Conservation (phyloP, 257 asterid species). For the Primulina huaijiensis region DNA sequence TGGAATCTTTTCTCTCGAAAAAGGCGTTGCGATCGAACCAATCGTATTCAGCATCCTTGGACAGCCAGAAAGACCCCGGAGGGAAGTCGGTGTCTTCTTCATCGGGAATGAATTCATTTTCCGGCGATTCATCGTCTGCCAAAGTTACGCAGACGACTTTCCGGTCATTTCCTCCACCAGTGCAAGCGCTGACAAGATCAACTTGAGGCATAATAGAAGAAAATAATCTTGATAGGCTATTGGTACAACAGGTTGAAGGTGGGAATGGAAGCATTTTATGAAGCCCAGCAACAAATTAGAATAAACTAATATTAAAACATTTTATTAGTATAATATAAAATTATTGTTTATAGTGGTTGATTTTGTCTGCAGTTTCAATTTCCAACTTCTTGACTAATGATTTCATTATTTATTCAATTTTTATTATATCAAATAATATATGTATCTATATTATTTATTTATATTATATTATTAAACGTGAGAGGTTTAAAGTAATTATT, state of each 20-base stretch:
- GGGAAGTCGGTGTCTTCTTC: slow-evolving; percentile 37
- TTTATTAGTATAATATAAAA: too few species aligned
- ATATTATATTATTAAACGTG: too few species aligned
- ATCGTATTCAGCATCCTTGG: slow-evolving; percentile 62
- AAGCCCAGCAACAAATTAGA: background rate
- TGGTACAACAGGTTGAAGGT: background rate
- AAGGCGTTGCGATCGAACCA: slow-evolving; percentile 68
- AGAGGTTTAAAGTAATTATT: too few species aligned
- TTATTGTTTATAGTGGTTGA: background rate
- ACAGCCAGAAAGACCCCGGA: slow-evolving; percentile 64
- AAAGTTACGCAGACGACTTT: slow-evolving; percentile 55
- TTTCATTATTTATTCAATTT: too few species aligned
- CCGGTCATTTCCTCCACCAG: slow-evolving; percentile 45
- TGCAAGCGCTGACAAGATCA: slow-evolving; percentile 50
- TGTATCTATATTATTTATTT: too few species aligned
- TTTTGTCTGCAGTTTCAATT: background rate
- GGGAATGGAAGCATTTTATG: slow-evolving; percentile 11
- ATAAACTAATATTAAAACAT: background rate
- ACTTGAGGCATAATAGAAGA: slow-evolving; percentile 46
- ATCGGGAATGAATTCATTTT: background rate
- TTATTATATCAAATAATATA: too few species aligned
- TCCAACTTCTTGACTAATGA: background rate
- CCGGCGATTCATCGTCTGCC: slow-evolving; percentile 23
- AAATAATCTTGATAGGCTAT: slow-evolving; percentile 12
- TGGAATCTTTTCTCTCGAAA: slow-evolving; percentile 59